phyloP scores from a whole-genome alignment of 2,329 filamentous ascomycete species.

The Zasmidium citrigriseum region DNA sequence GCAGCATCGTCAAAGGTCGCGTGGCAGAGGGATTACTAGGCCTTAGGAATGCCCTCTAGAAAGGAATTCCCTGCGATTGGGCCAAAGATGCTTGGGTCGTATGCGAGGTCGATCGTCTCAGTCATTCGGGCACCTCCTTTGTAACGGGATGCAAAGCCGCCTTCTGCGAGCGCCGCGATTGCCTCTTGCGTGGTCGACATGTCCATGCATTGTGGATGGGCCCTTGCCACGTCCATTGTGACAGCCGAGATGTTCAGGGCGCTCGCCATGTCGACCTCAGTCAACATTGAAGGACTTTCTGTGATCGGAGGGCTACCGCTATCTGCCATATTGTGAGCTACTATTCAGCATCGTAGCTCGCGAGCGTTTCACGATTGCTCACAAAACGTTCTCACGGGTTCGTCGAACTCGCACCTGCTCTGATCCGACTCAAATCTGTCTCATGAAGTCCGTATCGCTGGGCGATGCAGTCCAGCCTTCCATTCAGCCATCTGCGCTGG shows the following conservation, averaged over 20 bases:
- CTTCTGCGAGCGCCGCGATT: background rate
- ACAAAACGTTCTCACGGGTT: background rate
- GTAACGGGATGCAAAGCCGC: background rate
- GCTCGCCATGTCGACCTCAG: background rate
- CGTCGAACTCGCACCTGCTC: background rate
- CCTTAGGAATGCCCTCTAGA: slow-evolving; percentile 34
- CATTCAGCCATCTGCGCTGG: background rate
- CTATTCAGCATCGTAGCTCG: background rate
- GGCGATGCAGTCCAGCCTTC: background rate
- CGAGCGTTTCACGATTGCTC: background rate
- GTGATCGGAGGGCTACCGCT: background rate
- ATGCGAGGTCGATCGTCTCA: background rate
- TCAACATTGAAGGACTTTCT: background rate
- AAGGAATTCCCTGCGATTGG: background rate
- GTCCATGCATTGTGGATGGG: background rate
- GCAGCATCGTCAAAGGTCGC: slow-evolving; percentile 50
- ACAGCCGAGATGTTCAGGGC: background rate
- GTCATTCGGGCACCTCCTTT: background rate
- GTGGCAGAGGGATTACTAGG: slow-evolving; percentile 57
- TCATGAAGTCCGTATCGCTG: background rate
- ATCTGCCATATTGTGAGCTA: background rate
- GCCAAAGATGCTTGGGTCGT: background rate
- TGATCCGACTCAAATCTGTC: background rate
- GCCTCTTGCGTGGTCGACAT: background rate
- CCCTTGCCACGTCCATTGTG: background rate